Evolutionary conservation across 208 protist species (phyloP).

Genomic region (Leishmania martiniquensis): DNA sequence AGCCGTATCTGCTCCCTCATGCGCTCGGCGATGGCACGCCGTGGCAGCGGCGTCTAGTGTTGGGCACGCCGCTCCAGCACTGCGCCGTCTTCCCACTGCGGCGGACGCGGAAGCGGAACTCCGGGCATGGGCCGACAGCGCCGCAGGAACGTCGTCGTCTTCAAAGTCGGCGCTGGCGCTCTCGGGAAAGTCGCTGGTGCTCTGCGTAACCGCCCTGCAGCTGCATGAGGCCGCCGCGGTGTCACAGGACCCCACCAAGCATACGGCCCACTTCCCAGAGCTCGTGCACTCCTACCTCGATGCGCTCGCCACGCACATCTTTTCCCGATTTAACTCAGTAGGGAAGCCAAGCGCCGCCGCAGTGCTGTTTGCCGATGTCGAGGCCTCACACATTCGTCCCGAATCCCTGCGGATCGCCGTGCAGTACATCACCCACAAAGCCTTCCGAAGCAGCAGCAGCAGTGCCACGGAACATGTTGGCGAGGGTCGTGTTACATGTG

Average conservation of each 20-base stretch:
- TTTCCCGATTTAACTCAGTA: slow-evolving; percentile 6
- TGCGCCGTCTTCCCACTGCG: background rate
- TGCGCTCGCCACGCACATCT: slow-evolving; percentile 22
- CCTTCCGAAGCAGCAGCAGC: slow-evolving; percentile 8
- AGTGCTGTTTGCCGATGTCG: slow-evolving; percentile 16
- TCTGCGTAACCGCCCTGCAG: slow-evolving; percentile 26
- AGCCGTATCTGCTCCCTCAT: background rate
- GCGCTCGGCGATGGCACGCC: background rate
- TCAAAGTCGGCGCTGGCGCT: background rate
- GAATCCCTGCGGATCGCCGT: slow-evolving; percentile 16
- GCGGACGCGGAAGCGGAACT: slow-evolving; percentile 23
- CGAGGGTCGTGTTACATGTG: background rate
- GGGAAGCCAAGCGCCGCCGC: slow-evolving; percentile 19
- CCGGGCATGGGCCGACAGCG: slow-evolving; percentile 12
- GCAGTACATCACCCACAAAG: slow-evolving; percentile 29
- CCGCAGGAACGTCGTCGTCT: background rate
- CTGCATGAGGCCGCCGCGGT: slow-evolving; percentile 6
- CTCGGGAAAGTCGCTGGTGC: slow-evolving; percentile 26
- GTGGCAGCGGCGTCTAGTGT: no score
- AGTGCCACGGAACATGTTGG: background rate
- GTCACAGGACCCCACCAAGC: background rate
- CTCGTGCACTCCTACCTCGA: slow-evolving; percentile 18
- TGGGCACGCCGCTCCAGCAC: background rate
- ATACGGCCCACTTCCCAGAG: background rate
- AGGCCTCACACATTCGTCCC: background rate